These are phyloP conservation scores for Pythium brassicae DNA, from an alignment of 352 stramenopile species.

Conservation along the genomic window DNA sequence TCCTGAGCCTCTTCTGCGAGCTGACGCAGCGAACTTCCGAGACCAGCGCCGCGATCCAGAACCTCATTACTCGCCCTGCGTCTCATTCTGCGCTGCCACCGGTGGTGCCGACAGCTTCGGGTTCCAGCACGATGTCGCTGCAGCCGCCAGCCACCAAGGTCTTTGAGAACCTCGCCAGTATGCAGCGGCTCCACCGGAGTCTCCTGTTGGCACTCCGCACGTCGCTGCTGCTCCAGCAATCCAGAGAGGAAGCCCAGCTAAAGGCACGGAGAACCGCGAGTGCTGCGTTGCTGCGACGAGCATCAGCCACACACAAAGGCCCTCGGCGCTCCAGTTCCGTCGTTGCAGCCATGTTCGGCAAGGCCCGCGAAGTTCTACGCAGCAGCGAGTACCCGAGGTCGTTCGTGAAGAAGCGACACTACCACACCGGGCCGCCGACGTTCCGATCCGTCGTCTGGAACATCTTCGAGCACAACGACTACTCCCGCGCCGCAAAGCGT, in stretches of 20 bases:
- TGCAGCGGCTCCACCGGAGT: conserved; percentile 32
- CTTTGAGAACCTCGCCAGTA: conserved; percentile 16
- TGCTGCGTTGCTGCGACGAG: background rate
- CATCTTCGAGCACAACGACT: conserved; percentile 39
- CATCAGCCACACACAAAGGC: background rate
- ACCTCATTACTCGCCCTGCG: background rate
- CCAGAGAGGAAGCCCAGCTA: background rate
- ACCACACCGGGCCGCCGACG: conserved; percentile 20
- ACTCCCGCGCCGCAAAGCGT: conserved; percentile 15
- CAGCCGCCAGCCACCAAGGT: background rate
- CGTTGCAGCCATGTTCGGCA: conserved; percentile 13
- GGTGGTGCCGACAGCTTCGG: too few relatives aligned
- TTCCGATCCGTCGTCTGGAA: conserved; percentile 37
- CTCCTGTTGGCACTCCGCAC: background rate
- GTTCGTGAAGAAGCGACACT: conserved; percentile 19
- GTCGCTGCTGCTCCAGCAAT: conserved; percentile 8
- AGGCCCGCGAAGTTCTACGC: conserved; percentile 23
- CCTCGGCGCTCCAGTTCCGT: conserved; percentile 7
- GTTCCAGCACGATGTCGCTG: background rate
- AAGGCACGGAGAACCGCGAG: background rate
- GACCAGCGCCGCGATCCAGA: conserved; percentile 16
- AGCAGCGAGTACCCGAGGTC: conserved; percentile 7
- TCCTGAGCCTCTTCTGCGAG: conserved; percentile 5
- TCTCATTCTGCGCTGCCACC: too few relatives aligned
- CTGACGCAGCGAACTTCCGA: conserved; percentile 2